Evolutionary conservation across 352 stramenopile genomes (phyloP), one percentile per base, ranked within the genome.

Genomic region (Paralagenidium karlingii): DNA sequence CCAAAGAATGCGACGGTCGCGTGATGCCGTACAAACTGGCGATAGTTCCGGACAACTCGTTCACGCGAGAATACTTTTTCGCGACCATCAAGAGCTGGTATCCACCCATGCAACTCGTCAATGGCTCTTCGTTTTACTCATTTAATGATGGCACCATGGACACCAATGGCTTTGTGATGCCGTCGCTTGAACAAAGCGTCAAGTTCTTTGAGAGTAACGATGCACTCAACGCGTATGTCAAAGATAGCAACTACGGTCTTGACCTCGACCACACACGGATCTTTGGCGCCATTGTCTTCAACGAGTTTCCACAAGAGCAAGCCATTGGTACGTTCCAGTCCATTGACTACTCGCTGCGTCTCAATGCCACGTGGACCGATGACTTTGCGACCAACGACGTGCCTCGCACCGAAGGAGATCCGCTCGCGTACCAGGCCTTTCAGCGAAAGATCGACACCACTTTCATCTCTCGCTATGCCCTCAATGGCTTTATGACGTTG

Each of bases 11-110:
- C 22, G 52, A 38, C 9, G 33, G 44, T 26, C 61, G 59, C 37
- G 58, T 80, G 2, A 43, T 55, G 21, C 47, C 63, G 24, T 58
- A 62, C 5, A 75, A 74, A 28, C 26, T 82, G 24, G 69, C 64
- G 3, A 74, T 82, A 22, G 52, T 47, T 1, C 68, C 63, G 8
- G 65, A 84, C 37, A 81, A 56, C 19, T 25, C 46, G 19, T 84
- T 77, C 38, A 81, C 63, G 13, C 65, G 66, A 33, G 45, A 61
- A 16, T 86, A 86, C 42, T 86, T 82, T 21, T 58, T 70, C 19
- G 46, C 71, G 42, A 55, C 60, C 1, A 51, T 75, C 24, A 65
- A 58, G 27, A 25, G 32, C 18, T 86, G 73, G 67, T 75, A 83
- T 34, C 68, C 73, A 1, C 39, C 34, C 15, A 38, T 73, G 18